Conservation (phyloP, 805 yeast species). For the Naumovozyma baii region DNA sequence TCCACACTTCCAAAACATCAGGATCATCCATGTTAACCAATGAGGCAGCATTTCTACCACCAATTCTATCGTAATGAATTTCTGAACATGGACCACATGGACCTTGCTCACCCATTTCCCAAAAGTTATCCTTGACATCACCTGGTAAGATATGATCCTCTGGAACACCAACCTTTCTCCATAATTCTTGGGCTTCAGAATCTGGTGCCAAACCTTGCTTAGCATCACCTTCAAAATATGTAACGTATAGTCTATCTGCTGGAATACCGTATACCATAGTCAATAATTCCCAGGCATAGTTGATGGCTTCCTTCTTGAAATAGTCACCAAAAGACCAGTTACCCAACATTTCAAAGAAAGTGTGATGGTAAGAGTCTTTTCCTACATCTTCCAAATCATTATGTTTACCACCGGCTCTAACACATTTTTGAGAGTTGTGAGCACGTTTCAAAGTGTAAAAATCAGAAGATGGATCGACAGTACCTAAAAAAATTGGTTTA, state of each 20-base stretch:
- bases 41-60: constrained; percentile 89
- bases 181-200: constrained; percentile 78
- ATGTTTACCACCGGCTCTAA: constrained; percentile 99
- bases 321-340: constrained; percentile 99
- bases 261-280: constrained; percentile 77
- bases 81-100: constrained; percentile 99
- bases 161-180: constrained; percentile 81
- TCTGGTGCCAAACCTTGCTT: constrained; percentile 81
- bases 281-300: constrained; percentile 82
- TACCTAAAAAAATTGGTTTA: constrained; percentile 93
- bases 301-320: constrained; percentile 88
- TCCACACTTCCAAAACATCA: constrained; percentile 95
- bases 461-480: constrained; percentile 90
- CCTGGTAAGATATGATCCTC: constrained; percentile 94
- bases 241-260: constrained; percentile 76
- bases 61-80: constrained; percentile 94
- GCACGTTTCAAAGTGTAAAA: constrained; percentile 81
- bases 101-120: constrained; percentile 99
- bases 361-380: constrained; percentile 94
- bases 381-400: constrained; percentile 98
- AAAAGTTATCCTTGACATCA: constrained; percentile 80
- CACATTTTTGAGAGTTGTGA: constrained; percentile 93
- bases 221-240: constrained; percentile 92
- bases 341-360: constrained; percentile 98
- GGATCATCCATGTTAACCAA: constrained; percentile 97